Evolutionary conservation across 1,284 basidiomycete genomes (phyloP).

Genomic region (Microbotryum intermedium): DNA sequence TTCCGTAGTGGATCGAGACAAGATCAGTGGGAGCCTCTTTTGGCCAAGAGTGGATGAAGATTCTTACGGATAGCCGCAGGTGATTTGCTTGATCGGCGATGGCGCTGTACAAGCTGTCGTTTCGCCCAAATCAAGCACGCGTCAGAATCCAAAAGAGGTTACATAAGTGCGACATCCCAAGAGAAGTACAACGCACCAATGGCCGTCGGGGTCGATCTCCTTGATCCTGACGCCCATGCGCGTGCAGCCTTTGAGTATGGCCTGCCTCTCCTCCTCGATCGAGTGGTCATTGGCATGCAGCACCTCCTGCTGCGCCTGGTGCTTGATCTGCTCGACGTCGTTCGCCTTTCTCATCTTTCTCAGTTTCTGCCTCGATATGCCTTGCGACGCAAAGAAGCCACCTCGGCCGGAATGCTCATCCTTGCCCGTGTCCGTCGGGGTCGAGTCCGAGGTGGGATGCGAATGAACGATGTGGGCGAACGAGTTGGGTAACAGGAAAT

Average conservation of each 20-base stretch:
- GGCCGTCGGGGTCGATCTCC: conserved; percentile 32
- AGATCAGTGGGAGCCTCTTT: neutral
- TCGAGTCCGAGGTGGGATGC: neutral
- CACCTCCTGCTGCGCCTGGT: conserved; percentile 24
- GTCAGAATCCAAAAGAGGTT: neutral
- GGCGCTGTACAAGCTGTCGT: conserved; percentile 30
- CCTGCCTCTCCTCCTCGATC: conserved; percentile 24
- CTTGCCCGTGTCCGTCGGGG: no score
- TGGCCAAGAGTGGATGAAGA: neutral
- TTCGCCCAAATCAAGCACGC: neutral
- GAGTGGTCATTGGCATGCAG: conserved; percentile 25
- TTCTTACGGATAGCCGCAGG: conserved; percentile 6
- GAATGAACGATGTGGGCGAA: neutral
- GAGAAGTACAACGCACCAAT: conserved; percentile 18
- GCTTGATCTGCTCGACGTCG: conserved; percentile 17
- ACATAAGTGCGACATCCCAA: neutral
- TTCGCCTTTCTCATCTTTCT: conserved; percentile 20
- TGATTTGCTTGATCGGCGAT: conserved; percentile 32
- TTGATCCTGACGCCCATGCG: conserved; percentile 26
- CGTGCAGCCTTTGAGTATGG: conserved; percentile 20
- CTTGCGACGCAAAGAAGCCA: no score
- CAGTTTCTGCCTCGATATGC: conserved; percentile 16
- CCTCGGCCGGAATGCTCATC: no score
- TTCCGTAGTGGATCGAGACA: neutral
- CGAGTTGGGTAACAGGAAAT: no score